Conservation (phyloP, 78 protist genomes). For the Dictyostelium purpureum region DNA sequence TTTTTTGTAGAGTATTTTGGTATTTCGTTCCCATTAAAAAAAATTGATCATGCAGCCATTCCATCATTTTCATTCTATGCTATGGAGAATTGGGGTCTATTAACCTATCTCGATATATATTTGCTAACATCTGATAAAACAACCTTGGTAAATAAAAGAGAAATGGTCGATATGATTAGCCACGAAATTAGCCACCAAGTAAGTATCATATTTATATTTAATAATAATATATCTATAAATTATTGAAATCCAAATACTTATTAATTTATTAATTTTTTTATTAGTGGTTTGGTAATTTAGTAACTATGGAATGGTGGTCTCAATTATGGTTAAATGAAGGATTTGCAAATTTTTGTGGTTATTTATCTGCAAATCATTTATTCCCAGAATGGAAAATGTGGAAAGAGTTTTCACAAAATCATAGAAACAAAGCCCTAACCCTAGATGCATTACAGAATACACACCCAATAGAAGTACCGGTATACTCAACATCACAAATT, state of each 20-base stretch:
- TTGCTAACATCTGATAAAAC: slow-evolving; percentile 59
- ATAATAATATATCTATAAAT: no score
- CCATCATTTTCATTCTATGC: slow-evolving; percentile 88
- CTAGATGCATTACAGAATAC: slow-evolving; percentile 83
- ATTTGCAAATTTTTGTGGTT: slow-evolving; percentile 87
- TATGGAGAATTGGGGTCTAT: slow-evolving; percentile 89
- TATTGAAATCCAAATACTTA: no score
- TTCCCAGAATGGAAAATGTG: slow-evolving; percentile 92
- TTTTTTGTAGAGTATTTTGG: slow-evolving; percentile 82
- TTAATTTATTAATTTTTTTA: no score
- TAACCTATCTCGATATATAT: slow-evolving; percentile 85
- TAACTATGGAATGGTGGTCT: slow-evolving; percentile 97
- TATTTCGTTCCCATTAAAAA: slow-evolving; percentile 89
- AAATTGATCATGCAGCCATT: slow-evolving; percentile 90
- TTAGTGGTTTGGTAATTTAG: slow-evolving; percentile 31
- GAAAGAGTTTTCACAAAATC: slow-evolving; percentile 42
- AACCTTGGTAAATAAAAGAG: background rate
- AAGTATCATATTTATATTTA: no score
- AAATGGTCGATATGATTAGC: background rate
- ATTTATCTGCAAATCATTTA: slow-evolving; percentile 71
- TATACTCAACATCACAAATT: slow-evolving; percentile 20
- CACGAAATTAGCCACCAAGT: background rate
- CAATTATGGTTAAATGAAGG: slow-evolving; percentile 90
- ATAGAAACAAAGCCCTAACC: slow-evolving; percentile 26
- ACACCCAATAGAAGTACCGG: slow-evolving; percentile 92